Conservation (phyloP, 2,329 filamentous ascomycete species). For the Cryphonectria japonica region DNA sequence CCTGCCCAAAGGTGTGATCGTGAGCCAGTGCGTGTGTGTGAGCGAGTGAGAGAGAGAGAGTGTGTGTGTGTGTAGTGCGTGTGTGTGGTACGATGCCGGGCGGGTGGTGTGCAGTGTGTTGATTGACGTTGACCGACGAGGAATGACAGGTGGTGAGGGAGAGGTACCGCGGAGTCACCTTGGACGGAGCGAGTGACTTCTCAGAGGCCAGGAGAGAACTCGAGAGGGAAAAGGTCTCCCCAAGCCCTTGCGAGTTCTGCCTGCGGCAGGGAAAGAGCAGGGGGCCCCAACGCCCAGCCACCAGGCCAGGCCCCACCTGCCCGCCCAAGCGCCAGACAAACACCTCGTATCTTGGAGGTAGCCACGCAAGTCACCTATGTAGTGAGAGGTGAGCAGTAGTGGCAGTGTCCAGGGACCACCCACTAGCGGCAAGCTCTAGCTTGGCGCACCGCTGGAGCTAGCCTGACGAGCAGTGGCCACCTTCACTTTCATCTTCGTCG, state of each 20-base stretch:
- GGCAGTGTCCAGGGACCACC: not conserved
- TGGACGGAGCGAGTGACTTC: conserved; percentile 2
- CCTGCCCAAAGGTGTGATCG: conserved; percentile 1
- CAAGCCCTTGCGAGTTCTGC: not conserved
- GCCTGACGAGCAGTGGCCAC: not conserved
- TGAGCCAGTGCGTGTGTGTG: not conserved
- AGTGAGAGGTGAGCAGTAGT: not conserved
- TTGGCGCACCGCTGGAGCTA: not conserved
- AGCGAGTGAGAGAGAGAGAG: too few relatives aligned
- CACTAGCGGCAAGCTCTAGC: conserved; percentile 5
- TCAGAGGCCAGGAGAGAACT: not conserved
- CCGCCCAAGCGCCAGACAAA: not conserved
- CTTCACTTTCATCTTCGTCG: not conserved
- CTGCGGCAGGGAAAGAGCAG: conserved; percentile 4
- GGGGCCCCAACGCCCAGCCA: conserved; percentile 5
- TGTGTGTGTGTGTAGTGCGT: not conserved
- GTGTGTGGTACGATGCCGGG: not conserved
- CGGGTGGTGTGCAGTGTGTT: not conserved
- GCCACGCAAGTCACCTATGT: not conserved
- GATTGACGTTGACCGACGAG: not conserved
- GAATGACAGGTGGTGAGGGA: not conserved
- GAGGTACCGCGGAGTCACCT: conserved; percentile 6
- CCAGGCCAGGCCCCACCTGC: conserved; percentile 3
- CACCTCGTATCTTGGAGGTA: conserved; percentile 1
- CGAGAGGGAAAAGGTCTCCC: not conserved